Base-by-base conservation (phyloP, 2,329 filamentous ascomycete species). In the Graphilbum fragrans region DNA sequence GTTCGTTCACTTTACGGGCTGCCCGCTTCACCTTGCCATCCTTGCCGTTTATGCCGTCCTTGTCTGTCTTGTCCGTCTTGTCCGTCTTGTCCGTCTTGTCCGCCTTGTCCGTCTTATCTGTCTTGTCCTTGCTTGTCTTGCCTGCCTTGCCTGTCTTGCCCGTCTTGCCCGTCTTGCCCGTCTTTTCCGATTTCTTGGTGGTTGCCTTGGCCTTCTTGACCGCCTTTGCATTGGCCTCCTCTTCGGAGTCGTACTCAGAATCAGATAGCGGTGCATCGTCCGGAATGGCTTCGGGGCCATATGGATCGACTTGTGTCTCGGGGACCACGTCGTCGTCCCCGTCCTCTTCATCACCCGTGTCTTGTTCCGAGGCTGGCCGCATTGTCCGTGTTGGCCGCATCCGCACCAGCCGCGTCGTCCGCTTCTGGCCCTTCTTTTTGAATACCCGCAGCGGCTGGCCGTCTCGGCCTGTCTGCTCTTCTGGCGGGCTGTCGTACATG, bases 361-460 rank as follows among this genome's bases (percentile, higher is more conserved):
- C 51, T 2, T 51, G 48, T 0, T 57, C 55, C 4, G 58, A 53
- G 16, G 57, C 47, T 19, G 70, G 67, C 31, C 76, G 68, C 52
- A 69, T 71, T 7, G 57, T 55, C 42, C 64, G 56, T 1, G 60
- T 69, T 2, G 74, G 75, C 47, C 63, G 67, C 64, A 82, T 84
- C 45, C 79, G 86, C 42, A 74, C 69, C 37, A 70, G 66, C 47
- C 79, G 69, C 3, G 85, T 90, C 42, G 83, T 86, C 46, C 85
- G 70, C 65, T 92, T 92, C 56, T 84, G 73, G 0, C 83, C 84
- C 64, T 84, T 85, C 71, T 92, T 92, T 68, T 88, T 90, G 66
- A 73, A 90, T 2, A 74, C 60, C 41, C 69, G 74, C 31, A 77
- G 56, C 3, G 77, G 77, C 47, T 72, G 66, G 2, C 77, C 77